Evolutionary conservation across 305 asterid species (phyloP), one percentile per base, ranked within the genome.

Genomic region (Plantago coronopus): DNA sequence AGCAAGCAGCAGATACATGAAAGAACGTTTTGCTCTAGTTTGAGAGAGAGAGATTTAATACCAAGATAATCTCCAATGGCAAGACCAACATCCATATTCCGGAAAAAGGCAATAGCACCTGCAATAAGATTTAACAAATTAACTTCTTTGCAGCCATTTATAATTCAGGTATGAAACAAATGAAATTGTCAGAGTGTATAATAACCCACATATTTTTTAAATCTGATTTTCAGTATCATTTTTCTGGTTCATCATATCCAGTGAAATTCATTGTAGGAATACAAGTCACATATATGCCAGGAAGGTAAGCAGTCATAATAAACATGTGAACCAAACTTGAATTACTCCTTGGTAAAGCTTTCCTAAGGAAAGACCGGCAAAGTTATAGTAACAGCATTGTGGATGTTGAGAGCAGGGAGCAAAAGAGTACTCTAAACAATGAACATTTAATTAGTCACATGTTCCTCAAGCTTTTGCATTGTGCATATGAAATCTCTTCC

Each of bases 41-140:
- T 51, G 61, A 14, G 31, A n/a, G 18, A 56, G 58, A 25, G 45
- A 53, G 55, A 20, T 40, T 54, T 65, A 51, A 34, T 51, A 81
- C 83, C 87, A 40, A 83, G 87, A 69, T 70, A 83, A 73, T 83
- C 91, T 70, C 80, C 85, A 40, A 81, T 65, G 20, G 57, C 81
- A 25, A 83, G 88, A 65, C 70, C 77, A 34, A 81, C 53, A 53
- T 68, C 74, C 83, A 84, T 71, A 66, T 68, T 72, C 67, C 44
- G 31, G 64, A 84, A 75, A 72, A 77, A 38, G 63, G 67, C 57
- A 44, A 81, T 81, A 22, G 88, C 86, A 42, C 91, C 91, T 84
- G 77, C 55, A 78, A 69, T 51, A 54, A 57, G 22, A 65, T 76
- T 62, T 60, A 65, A 45, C n/a, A 58, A 44, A 25, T 48, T 53